Conservation (phyloP, 371 early-diverging fungal genomes). For the Mortierella sp. region DNA sequence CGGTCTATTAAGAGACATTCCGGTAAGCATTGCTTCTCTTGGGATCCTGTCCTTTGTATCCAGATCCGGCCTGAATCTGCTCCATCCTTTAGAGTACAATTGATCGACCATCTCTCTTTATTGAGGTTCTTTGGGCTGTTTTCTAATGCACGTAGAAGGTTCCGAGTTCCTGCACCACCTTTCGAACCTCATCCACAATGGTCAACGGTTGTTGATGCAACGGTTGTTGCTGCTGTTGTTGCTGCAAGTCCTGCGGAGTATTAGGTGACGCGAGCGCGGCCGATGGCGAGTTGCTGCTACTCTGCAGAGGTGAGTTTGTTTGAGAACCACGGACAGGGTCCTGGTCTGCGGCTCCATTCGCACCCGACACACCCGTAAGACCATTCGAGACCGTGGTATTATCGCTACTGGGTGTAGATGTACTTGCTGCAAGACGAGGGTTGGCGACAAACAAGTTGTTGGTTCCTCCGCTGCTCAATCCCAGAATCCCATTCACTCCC, state of each 20-base stretch:
- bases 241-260: background rate
- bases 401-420: slow-evolving; percentile 3
- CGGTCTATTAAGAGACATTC: too few species aligned
- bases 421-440: slow-evolving; percentile 14
- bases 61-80: too few species aligned
- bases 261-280: slow-evolving; percentile 10
- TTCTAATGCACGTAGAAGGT: slow-evolving; percentile 36
- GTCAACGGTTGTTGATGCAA: slow-evolving; percentile 25
- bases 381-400: too few species aligned
- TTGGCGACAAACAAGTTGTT: slow-evolving; percentile 43
- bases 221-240: background rate
- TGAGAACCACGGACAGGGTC: slow-evolving; percentile 32
- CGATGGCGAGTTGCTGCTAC: slow-evolving; percentile 10
- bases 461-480: slow-evolving; percentile 24
- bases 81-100: too few species aligned
- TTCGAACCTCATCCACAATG: slow-evolving; percentile 50
- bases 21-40: too few species aligned
- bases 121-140: too few species aligned
- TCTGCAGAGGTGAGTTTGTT: slow-evolving; percentile 25
- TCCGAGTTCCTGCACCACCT: slow-evolving; percentile 45
- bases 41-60: too few species aligned
- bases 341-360: slow-evolving; percentile 3
- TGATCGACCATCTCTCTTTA: too few species aligned
- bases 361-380: background rate
- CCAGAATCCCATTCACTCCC: slow-evolving; percentile 40